Base-by-base conservation (phyloP, 352 stramenopile genomes). In the Phytophthora macrochlamydospora region DNA sequence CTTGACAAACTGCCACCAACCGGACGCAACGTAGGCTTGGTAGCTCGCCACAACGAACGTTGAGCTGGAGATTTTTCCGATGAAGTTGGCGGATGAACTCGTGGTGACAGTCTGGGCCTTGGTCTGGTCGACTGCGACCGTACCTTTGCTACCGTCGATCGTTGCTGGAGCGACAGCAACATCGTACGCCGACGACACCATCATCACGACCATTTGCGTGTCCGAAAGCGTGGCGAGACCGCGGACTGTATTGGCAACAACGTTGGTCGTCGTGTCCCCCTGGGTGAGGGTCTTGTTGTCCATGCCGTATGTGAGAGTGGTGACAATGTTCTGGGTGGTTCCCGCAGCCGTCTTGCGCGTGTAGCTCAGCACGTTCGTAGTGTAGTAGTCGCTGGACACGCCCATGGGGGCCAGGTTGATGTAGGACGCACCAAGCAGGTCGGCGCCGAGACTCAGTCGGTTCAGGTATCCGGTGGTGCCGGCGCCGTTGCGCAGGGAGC, bases 391-490 rank as follows among this genome's bases (percentile, higher is more conserved):
- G 29, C 55, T 59, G 18, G 77, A 71, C 9, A 67, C 76, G 11
- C 79, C 76, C 40, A 90, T 55, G 12, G 72, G 78, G 30, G 79
- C 78, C 12, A 90, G 57, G 53, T 89, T 81, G 48, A 91, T 64
- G 59, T 81, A 91, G 52, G 68, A 67, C 2, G 72, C 44, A 33
- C 55, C 50, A 3, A 28, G 44, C 9, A 67, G 13, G 30, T 56
- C 33, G 0, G 35, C 7, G 4, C 13, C 67, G 5, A 89, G 60
- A 18, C 62, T 71, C 29, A 75, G 29, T 37, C 60, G 67, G 54
- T 80, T 63, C 31, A 92, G 52, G 72, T 93, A 93, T 4, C 79
- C 81, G 1, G 85, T 90, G 18, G 83, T 93, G 31, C 85, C 83
- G 11, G 85, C 83, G 24, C 85, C 81, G 11, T 77, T 79, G 62